Percentiles rank a stretch among this genome's conserved stretches.
These are phyloP conservation scores for Xylaria sp. DNA, from an alignment of 2,329 filamentous ascomycete species.

Conservation along the genomic window DNA sequence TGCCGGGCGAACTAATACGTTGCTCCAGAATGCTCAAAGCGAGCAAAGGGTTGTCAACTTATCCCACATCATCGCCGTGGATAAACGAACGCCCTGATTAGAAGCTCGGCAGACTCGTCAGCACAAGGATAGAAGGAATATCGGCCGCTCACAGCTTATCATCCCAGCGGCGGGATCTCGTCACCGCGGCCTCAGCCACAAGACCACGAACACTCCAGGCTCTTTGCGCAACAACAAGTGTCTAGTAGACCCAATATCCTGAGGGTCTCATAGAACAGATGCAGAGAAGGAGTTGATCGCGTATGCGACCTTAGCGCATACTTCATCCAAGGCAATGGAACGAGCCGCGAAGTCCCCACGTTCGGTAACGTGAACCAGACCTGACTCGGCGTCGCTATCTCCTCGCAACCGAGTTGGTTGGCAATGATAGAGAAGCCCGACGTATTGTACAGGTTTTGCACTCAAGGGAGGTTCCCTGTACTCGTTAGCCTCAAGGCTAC, in stretches of 20 bases:
- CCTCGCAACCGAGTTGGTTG: neutral
- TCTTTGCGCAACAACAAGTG: neutral
- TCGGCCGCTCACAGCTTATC: too few relatives aligned
- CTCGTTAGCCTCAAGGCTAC: conserved; percentile 5
- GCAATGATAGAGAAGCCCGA: neutral
- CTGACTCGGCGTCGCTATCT: neutral
- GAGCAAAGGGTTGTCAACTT: too few relatives aligned
- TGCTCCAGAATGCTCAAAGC: too few relatives aligned
- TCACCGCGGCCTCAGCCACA: neutral
- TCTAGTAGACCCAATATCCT: neutral
- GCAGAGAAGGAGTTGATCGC: neutral
- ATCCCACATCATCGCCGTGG: too few relatives aligned
- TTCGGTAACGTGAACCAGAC: neutral
- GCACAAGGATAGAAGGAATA: too few relatives aligned
- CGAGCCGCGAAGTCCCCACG: neutral
- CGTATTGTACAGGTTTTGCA: conserved; percentile 31
- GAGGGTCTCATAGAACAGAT: neutral
- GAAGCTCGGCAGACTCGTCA: too few relatives aligned
- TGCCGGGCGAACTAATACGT: too few relatives aligned
- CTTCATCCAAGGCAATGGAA: neutral
- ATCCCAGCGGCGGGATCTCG: too few relatives aligned
- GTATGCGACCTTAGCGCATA: neutral
- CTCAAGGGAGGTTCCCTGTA: conserved; percentile 30
- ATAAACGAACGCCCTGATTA: too few relatives aligned
- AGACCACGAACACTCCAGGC: neutral